phyloP scores from a whole-genome alignment of 2,329 filamentous ascomycete species.

The Aspergillus ochraceus region DNA sequence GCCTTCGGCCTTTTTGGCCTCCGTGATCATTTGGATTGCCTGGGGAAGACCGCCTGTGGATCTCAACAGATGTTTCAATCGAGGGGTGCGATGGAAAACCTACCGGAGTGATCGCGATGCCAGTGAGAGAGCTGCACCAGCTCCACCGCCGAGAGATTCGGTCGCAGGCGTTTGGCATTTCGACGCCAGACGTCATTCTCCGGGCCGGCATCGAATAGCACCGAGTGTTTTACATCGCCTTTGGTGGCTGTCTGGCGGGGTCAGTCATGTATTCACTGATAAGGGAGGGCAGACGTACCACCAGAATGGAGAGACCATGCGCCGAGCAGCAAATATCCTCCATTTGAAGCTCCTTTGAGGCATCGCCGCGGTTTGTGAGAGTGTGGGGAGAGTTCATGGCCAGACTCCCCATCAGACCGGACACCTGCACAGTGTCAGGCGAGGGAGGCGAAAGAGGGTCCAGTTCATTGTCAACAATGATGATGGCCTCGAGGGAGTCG shows the following conservation, averaged over 20 bases:
- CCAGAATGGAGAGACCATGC: conserved; percentile 54
- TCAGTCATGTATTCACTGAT: neutral
- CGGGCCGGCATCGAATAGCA: conserved; percentile 57
- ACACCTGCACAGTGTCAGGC: conserved; percentile 44
- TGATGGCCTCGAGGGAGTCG: conserved; percentile 50
- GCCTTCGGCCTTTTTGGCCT: conserved; percentile 34
- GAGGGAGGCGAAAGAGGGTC: conserved; percentile 53
- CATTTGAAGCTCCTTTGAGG: conserved; percentile 49
- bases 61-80: neutral
- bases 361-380: conserved; percentile 42
- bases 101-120: conserved; percentile 58
- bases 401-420: conserved; percentile 46
- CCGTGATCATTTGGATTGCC: conserved; percentile 51
- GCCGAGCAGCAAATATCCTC: conserved; percentile 55
- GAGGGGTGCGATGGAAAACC: neutral
- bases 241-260: conserved; percentile 48
- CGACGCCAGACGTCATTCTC: conserved; percentile 53
- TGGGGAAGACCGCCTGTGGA: conserved; percentile 49
- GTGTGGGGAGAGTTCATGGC: conserved; percentile 37
- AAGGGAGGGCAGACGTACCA: conserved; percentile 37
- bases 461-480: conserved; percentile 58
- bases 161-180: conserved; percentile 48
- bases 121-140: conserved; percentile 54
- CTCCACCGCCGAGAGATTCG: conserved; percentile 48
- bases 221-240: conserved; percentile 44